Base-by-base conservation (phyloP, 305 asterid genomes). In the Nicotiana rustica region DNA sequence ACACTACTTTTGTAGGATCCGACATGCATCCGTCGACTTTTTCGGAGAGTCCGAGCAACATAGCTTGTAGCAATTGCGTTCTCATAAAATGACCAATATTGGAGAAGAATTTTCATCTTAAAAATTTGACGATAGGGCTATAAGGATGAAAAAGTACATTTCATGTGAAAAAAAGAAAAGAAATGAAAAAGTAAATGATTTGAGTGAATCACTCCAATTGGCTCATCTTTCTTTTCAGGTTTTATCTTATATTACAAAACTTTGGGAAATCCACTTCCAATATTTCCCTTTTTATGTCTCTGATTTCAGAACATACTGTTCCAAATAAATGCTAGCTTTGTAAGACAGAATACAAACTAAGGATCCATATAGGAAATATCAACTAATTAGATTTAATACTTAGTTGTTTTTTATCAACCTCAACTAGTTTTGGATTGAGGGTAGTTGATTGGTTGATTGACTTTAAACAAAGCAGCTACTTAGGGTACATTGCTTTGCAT, bases 1-100 rank as follows among this genome's bases (percentile, higher is more conserved):
- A 41, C 47, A 41, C 47, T 41, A 1, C 47, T 41, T 41, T 41
- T 41, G 47, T 0, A 1, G 47, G 47, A 41, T 41, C 10, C 2
- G 47, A 41, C 47, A 41, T 1, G 47, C 47, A 6, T 41, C 47
- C 2, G 47, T 9, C 10, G 0, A 41, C 47, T 6, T 7, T 41
- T 41, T 41, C 47, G 47, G 47, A 41, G 47, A 41, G 47, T 6
- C 10, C 2, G 47, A 41, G 10, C 47, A 41, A 36, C 44, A 36
- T 41, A 41, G 47, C 47, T 41, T 41, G 10, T 41, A 41, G 47
- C 65, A 49, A 52, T 75, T 29, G 44, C 80, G 17, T 75, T 52
- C 79, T 75, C 29, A 75, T 75, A 75, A 75, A 52, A 52, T 47
- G 79, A 71, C 47, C 65, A 52, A 8, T 60, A 75, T 47, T 75